These are phyloP conservation scores for Paramecium pentaurelia DNA, from an alignment of 73 alveolate genomes.

Conservation along the genomic window DNA sequence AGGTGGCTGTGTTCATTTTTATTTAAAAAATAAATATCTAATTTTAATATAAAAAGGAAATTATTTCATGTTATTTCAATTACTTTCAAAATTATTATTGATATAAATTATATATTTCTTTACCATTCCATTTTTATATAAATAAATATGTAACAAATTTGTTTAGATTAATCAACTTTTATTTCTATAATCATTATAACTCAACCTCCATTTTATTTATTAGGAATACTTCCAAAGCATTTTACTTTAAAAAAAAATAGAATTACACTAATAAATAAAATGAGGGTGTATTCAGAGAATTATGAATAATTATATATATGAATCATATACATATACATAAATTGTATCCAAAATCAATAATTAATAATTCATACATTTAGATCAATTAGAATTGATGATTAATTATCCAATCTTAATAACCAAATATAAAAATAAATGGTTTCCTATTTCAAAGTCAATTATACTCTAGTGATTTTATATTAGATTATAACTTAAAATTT, in stretches of 20 bases:
- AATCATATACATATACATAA: background rate
- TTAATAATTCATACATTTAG: no score
- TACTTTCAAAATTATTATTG: background rate
- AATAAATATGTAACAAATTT: background rate
- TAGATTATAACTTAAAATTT: no score
- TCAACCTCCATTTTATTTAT: background rate
- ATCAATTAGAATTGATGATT: background rate
- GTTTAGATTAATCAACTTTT: background rate
- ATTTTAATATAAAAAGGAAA: background rate
- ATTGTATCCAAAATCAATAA: background rate
- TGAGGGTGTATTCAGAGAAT: background rate
- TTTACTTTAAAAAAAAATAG: no score
- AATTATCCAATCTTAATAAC: no score
- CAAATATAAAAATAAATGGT: no score
- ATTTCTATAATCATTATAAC: background rate
- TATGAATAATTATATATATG: no score
- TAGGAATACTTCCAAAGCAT: background rate
- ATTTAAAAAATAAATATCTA: conserved; percentile 37
- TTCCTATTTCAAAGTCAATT: no score
- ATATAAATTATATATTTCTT: background rate
- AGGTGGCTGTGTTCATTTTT: background rate
- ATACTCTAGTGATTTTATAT: no score
- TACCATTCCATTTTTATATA: background rate
- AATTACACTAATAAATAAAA: no score
- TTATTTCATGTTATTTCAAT: background rate